Conservation (phyloP, 306 rosid genomes). For the Comarum palustre region DNA sequence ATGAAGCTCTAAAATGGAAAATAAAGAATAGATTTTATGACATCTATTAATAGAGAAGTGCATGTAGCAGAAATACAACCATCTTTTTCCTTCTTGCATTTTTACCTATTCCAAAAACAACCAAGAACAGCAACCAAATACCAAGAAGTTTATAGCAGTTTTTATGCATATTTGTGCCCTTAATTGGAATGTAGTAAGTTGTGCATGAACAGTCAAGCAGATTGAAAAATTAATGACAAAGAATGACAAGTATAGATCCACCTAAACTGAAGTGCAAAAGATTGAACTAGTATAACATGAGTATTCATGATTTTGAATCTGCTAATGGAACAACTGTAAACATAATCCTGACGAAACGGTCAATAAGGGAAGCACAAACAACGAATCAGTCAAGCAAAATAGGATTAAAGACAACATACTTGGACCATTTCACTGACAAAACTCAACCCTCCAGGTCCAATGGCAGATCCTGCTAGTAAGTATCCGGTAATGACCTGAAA, state of each 20-base stretch:
- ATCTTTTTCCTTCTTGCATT: not conserved
- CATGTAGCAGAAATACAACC: not conserved
- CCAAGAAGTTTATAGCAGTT: not conserved
- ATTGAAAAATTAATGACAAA: not conserved
- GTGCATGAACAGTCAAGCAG: not conserved
- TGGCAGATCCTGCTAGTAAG: slow-evolving; percentile 81
- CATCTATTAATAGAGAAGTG: not conserved
- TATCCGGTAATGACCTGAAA: slow-evolving; percentile 88
- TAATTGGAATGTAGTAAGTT: not conserved
- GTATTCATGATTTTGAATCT: not conserved
- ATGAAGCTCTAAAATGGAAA: not conserved
- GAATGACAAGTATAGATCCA: not conserved
- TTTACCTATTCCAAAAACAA: not conserved
- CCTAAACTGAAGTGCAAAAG: not conserved
- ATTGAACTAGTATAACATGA: slow-evolving; percentile 1
- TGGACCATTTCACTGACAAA: slow-evolving; percentile 98
- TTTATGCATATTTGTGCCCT: not conserved
- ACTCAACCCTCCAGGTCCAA: slow-evolving; percentile 94
- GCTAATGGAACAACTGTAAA: not conserved
- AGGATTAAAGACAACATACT: slow-evolving; percentile 52
- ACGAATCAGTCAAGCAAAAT: not conserved
- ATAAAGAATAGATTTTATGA: slow-evolving; percentile 6
- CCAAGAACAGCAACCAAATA: not conserved
- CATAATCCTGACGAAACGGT: not conserved
- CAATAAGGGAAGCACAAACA: not conserved